Base-by-base conservation (phyloP, 768 basidiomycete genomes). In the Gelatoporia subvermispora region DNA sequence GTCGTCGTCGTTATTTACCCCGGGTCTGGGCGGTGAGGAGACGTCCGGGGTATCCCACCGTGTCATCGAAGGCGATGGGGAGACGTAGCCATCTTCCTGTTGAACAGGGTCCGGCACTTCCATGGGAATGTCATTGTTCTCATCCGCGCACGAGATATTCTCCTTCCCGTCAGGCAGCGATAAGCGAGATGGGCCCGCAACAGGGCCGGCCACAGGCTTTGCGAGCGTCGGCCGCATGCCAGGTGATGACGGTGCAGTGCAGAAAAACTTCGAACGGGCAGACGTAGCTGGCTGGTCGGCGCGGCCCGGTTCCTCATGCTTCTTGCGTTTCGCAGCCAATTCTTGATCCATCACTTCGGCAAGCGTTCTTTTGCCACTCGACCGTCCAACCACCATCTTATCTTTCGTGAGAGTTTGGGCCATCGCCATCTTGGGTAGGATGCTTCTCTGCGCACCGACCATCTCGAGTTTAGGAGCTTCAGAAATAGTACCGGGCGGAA, bases 41-140 rank as follows among this genome's bases (percentile, higher is more conserved):
- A 89, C 57, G 8, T 85, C 79, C 21, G 74, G 74, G 34, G 82
- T 82, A 52, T 71, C 70, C 50, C 65, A 67, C 43, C 73, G 74
- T 52, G 62, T 58, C 54, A 73, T 69, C 20, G 79, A 79, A 41
- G 76, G 68, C 8, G 77, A 68, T 15, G 87, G 88, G n/a, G 88
- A 88, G 45, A 86, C 72, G 65, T 91, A 92, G 15, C 89, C 88
- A 51, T 87, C 87, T 60, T 91, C 89, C 66, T 88, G 88, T 59
- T 73, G 71, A 15, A 88, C 79, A 9, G 56, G 59, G 44, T 78
- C 72, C 28, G 61, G 56, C 40, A 51, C 58, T 21, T 72, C 63
- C 48, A 68, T 63, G 44, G 70, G 67, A 18, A 57, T 57, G 36
- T 67, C 67, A 31, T 68, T 68, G 35, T 68, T 65, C 54, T 45